These are phyloP conservation scores for Apiotrichum mycotoxinovorans DNA, from an alignment of 1,284 basidiomycete species.

Conservation along the genomic window DNA sequence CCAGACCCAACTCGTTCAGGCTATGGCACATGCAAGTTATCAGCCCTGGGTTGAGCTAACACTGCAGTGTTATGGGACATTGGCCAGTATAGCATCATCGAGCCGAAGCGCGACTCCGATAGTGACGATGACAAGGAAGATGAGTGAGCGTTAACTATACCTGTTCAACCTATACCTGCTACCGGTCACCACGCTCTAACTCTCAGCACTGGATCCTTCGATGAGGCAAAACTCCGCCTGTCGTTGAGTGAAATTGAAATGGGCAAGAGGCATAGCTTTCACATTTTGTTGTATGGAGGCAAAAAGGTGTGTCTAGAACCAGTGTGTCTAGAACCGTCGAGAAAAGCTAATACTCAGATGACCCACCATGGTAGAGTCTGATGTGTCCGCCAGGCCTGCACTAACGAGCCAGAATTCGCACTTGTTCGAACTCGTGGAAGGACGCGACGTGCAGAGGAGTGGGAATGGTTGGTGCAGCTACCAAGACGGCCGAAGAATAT, in stretches of 20 bases:
- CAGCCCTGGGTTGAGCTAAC: background rate
- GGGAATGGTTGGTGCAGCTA: background rate
- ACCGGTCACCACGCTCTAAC: too few species aligned
- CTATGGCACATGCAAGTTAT: background rate
- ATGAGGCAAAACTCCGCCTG: background rate
- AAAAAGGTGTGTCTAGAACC: background rate
- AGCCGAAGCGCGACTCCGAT: background rate
- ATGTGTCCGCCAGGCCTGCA: background rate
- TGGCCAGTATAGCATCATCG: background rate
- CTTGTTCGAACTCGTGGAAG: background rate
- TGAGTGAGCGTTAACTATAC: background rate
- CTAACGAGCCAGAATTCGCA: background rate
- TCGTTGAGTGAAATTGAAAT: background rate
- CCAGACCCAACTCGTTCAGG: background rate
- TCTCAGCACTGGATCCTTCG: background rate
- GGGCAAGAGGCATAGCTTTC: background rate
- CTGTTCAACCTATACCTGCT: too few species aligned
- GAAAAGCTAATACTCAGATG: background rate
- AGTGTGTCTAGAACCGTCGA: too few species aligned
- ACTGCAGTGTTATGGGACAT: background rate
- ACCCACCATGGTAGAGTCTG: background rate
- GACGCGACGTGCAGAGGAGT: background rate
- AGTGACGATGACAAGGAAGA: background rate
- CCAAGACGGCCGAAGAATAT: background rate
- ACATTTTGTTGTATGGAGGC: background rate